Evolutionary conservation across 306 rosid species (phyloP).

Genomic region (Fragaria nilgerrensis): DNA sequence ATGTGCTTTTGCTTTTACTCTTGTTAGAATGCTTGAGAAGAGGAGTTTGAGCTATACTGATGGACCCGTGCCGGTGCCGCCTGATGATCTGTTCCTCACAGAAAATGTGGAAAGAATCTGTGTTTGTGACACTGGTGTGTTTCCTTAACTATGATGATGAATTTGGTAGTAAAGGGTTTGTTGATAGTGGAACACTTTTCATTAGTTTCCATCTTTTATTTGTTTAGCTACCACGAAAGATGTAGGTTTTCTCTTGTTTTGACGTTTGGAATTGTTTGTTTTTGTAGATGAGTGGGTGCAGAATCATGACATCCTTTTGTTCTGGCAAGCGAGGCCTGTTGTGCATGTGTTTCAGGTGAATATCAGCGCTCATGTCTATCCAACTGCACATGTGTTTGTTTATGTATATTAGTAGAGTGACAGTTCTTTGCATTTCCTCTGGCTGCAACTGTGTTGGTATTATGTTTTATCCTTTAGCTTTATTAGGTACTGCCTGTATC

Average conservation of each 20-base stretch:
- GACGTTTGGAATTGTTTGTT: slow-evolving; percentile 16
- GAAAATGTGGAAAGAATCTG: slow-evolving; percentile 78
- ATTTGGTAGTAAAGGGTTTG: background rate
- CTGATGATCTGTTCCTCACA: slow-evolving; percentile 60
- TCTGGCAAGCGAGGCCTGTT: slow-evolving; percentile 97
- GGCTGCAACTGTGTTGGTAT: background rate
- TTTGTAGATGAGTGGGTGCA: slow-evolving; percentile 69
- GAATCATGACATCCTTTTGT: slow-evolving; percentile 71
- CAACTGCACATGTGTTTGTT: background rate
- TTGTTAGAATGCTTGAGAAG: slow-evolving; percentile 83
- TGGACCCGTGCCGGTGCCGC: slow-evolving; percentile 74
- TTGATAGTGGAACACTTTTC: background rate
- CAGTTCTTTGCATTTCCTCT: background rate
- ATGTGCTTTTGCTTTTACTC: background rate
- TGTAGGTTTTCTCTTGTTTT: slow-evolving; percentile 24
- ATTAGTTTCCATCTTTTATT: background rate
- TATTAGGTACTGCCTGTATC: background rate
- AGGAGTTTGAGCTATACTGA: slow-evolving; percentile 85
- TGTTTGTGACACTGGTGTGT: slow-evolving; percentile 69
- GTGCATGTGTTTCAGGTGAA: slow-evolving; percentile 95
- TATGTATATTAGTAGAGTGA: background rate
- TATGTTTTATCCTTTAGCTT: background rate
- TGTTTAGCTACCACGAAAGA: background rate
- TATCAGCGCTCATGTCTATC: background rate
- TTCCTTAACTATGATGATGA: no score